A percentile compares a stretch with the other conserved stretches of the same genome.
phyloP scores from a whole-genome alignment of 2,329 filamentous ascomycete genomes.

The Corinectria fuckeliana region DNA sequence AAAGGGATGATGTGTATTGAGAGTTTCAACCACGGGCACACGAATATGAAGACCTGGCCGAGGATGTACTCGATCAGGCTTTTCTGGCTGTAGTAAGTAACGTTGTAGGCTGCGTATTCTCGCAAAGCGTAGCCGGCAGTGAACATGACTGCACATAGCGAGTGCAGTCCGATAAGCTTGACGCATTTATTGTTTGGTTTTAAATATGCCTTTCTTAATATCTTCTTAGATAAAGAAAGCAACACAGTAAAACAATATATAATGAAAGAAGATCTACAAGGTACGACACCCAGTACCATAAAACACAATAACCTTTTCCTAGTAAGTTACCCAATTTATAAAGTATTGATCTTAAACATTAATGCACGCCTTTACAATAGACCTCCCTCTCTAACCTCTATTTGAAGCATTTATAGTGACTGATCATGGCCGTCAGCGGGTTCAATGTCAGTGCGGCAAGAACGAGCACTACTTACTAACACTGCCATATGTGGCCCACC shows the following conservation, averaged over 20 bases:
- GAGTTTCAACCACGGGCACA: slow-evolving; percentile 32
- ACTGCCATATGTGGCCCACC: slow-evolving; percentile 48
- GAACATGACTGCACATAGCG: slow-evolving; percentile 53
- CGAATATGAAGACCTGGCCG: slow-evolving; percentile 36
- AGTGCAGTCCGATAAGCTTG: neutral
- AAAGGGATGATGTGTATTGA: neutral
- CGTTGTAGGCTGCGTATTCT: slow-evolving; percentile 35
- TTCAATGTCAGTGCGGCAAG: slow-evolving; percentile 27
- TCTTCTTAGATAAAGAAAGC: too few species aligned
- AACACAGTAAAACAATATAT: too few species aligned
- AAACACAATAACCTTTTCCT: too few species aligned
- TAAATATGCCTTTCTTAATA: too few species aligned
- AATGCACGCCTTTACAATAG: too few species aligned
- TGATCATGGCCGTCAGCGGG: slow-evolving; percentile 61
- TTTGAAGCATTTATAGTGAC: slow-evolving; percentile 46
- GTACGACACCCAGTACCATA: too few species aligned
- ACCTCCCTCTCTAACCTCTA: too few species aligned
- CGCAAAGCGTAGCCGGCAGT: slow-evolving; percentile 58
- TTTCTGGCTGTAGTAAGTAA: slow-evolving; percentile 34
- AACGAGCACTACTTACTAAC: slow-evolving; percentile 47
- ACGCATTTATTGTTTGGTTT: slow-evolving; percentile 44
- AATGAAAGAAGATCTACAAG: too few species aligned
- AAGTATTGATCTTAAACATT: too few species aligned
- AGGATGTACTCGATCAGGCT: slow-evolving; percentile 2
- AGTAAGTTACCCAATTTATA: too few species aligned